A percentile compares a stretch with the other conserved stretches of the same genome.
phyloP scores from a whole-genome alignment of 129 eudicot genomes.

The Logfia minima region DNA sequence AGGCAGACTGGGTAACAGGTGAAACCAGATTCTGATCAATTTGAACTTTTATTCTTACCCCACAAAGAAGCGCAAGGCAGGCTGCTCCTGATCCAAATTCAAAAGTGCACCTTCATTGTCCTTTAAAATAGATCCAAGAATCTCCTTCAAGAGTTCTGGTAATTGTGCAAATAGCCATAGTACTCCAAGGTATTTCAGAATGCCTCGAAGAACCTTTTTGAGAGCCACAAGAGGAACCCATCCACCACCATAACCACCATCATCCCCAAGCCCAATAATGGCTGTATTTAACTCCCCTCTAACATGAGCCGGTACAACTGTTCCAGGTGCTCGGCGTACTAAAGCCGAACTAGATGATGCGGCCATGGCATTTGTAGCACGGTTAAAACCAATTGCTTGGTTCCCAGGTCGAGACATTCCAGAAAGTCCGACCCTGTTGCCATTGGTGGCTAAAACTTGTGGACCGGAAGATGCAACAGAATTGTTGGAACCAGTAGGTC shows the following conservation, averaged over 20 bases:
- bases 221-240: conserved; percentile 99
- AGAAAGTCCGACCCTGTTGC: conserved; percentile 48
- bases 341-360: conserved; percentile 49
- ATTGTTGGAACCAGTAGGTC: conserved; percentile 43
- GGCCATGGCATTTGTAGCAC: conserved; percentile 54
- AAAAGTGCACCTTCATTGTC: conserved; percentile 92
- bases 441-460: conserved; percentile 53
- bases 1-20: conserved; percentile 1
- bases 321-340: conserved; percentile 74
- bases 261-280: conserved; percentile 98
- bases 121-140: conserved; percentile 84
- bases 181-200: conserved; percentile 92
- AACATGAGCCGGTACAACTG: conserved; percentile 98
- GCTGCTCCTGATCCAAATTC: conserved; percentile 99
- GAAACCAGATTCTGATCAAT: not conserved
- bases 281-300: conserved; percentile 96
- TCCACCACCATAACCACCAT: conserved; percentile 99
- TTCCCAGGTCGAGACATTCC: conserved; percentile 60
- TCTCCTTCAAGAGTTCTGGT: conserved; percentile 97
- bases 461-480: conserved; percentile 48
- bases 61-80: conserved; percentile 98
- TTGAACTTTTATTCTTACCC: conserved; percentile 55
- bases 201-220: conserved; percentile 95
- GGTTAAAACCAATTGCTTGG: conserved; percentile 54
- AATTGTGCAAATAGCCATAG: conserved; percentile 98